phyloP scores from a whole-genome alignment of 2,329 filamentous ascomycete genomes.

The Alternaria arbusti region DNA sequence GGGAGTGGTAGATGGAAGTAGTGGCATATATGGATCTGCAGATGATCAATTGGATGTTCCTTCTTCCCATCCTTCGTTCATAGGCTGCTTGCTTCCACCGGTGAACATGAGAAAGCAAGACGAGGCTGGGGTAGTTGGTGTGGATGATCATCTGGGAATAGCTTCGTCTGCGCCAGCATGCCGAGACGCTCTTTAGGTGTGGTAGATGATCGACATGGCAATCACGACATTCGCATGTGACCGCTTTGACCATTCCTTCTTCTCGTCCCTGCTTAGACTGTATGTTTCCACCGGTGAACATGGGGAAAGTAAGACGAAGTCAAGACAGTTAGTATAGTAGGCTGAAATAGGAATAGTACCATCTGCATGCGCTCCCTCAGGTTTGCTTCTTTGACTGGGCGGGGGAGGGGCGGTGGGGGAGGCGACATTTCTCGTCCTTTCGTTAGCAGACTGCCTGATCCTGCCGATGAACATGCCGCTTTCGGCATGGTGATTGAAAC shows the following conservation, averaged over 20 bases:
- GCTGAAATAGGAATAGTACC: background rate
- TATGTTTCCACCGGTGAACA: background rate
- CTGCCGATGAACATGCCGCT: background rate
- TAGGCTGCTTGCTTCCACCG: background rate
- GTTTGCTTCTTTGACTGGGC: background rate
- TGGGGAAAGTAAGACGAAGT: background rate
- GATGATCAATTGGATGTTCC: background rate
- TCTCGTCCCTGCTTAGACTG: background rate
- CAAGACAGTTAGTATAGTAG: background rate
- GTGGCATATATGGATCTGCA: background rate
- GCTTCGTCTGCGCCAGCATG: background rate
- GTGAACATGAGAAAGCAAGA: background rate
- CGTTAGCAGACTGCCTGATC: background rate
- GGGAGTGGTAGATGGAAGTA: background rate
- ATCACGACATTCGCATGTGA: background rate
- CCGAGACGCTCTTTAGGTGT: background rate
- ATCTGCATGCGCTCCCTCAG: background rate
- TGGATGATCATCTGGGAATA: background rate
- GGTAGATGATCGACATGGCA: background rate
- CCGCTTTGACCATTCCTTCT: background rate
- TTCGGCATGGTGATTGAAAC: background rate
- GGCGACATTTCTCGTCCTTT: background rate
- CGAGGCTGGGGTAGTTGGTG: no score
- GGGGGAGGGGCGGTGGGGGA: background rate
- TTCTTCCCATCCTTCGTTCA: background rate